Evolutionary conservation across 768 basidiomycete genomes (phyloP).

Genomic region (Mycena vitilis): DNA sequence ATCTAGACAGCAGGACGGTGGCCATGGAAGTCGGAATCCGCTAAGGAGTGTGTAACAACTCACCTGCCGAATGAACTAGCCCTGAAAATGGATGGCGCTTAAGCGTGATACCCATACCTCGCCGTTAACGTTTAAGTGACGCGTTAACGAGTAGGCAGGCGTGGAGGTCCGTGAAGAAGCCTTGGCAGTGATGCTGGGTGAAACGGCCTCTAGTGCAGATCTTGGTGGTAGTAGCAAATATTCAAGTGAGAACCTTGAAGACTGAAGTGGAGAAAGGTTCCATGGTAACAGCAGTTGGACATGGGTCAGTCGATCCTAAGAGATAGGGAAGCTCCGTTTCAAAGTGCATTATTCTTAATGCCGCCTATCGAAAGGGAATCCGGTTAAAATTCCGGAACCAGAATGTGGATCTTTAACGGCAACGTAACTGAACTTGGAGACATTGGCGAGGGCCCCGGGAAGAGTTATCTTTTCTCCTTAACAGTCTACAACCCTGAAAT

Average conservation of each 20-base stretch:
- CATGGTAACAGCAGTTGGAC: conserved; percentile 88
- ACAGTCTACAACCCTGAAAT: too few relatives aligned
- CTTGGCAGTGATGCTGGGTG: conserved; percentile 79
- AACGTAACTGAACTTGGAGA: too few relatives aligned
- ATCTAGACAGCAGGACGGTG: conserved; percentile 91
- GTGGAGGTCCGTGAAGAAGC: conserved; percentile 85
- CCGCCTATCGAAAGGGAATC: too few relatives aligned
- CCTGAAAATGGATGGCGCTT: conserved; percentile 93
- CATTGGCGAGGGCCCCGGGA: too few relatives aligned
- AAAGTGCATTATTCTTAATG: too few relatives aligned
- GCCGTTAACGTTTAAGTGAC: conserved; percentile 79
- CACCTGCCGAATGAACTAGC: conserved; percentile 92
- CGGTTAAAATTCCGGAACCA: too few relatives aligned
- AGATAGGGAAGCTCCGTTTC: too few relatives aligned
- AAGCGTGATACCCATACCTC: conserved; percentile 89
- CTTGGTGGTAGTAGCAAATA: conserved; percentile 92
- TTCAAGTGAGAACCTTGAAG: conserved; percentile 88
- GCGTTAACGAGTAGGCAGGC: conserved; percentile 82
- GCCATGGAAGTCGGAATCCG: conserved; percentile 88
- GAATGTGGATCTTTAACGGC: too few relatives aligned
- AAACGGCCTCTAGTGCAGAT: conserved; percentile 87
- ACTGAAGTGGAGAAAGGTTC: conserved; percentile 92
- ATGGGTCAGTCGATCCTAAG: conserved; percentile 90
- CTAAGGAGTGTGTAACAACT: conserved; percentile 92
- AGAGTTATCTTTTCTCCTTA: too few relatives aligned